Evolutionary conservation across 768 basidiomycete species (phyloP).

Genomic region (Collybiopsis luxurians): DNA sequence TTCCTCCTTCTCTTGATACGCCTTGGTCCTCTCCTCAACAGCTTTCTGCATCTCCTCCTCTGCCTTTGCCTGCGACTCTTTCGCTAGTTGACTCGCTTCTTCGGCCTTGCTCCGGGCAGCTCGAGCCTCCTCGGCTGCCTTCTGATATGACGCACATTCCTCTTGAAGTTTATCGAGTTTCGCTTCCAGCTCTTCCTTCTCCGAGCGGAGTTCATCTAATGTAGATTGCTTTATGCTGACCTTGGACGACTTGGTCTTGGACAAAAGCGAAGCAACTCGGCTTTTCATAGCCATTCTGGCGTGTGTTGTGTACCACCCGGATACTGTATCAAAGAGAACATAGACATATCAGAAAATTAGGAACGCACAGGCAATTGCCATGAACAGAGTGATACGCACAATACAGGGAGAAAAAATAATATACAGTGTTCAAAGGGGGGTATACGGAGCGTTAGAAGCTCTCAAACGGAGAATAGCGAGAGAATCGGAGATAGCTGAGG

Average conservation of each 20-base stretch:
- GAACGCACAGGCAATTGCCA: no score
- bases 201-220: conserved; percentile 1
- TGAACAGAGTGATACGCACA: no score
- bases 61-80: not conserved
- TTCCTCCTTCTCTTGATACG: not conserved
- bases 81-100: not conserved
- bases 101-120: not conserved
- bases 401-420: no score
- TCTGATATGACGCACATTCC: not conserved
- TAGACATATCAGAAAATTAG: no score
- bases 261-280: conserved; percentile 1
- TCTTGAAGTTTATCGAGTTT: conserved; percentile 1
- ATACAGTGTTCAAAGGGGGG: no score
- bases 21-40: not conserved
- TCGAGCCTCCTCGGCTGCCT: not conserved
- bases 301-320: not conserved
- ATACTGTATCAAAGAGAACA: no score
- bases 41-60: not conserved
- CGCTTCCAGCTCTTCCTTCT: not conserved
- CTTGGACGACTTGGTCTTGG: not conserved
- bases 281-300: conserved; percentile 1
- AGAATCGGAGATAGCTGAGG: no score
- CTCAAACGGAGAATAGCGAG: no score
- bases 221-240: not conserved
- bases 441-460: no score